phyloP scores from a whole-genome alignment of 75 land plant genomes.

The Sequoiadendron giganteum region DNA sequence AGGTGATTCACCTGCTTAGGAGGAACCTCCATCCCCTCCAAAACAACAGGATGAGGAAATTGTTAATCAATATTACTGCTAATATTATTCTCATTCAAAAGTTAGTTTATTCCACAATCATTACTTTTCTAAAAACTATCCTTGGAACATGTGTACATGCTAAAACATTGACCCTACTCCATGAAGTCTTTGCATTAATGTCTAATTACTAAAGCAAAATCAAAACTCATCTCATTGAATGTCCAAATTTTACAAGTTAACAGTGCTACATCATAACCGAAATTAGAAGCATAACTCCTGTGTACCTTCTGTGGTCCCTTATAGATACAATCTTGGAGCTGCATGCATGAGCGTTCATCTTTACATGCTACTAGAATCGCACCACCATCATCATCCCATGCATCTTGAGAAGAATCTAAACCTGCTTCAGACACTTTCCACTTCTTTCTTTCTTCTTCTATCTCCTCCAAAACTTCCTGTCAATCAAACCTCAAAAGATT shows the following conservation, averaged over 20 bases:
- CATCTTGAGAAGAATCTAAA: slow-evolving; percentile 21
- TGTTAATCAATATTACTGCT: not conserved
- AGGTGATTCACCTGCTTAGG: too few species aligned
- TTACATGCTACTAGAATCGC: slow-evolving; percentile 93
- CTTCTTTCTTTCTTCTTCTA: slow-evolving; percentile 70
- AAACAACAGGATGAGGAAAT: not conserved
- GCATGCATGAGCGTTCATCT: slow-evolving; percentile 94
- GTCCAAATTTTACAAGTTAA: not conserved
- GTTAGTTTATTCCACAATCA: not conserved
- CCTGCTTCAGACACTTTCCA: slow-evolving; percentile 18
- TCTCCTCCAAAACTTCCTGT: slow-evolving; percentile 94
- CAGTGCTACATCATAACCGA: not conserved
- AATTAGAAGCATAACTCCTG: not conserved
- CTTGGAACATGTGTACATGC: not conserved
- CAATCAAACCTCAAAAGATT: not conserved
- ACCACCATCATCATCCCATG: slow-evolving; percentile 33
- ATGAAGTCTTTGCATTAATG: not conserved
- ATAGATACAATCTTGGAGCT: slow-evolving; percentile 74
- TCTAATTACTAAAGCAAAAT: not conserved
- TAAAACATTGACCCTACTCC: not conserved
- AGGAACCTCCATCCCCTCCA: not conserved
- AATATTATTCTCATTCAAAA: not conserved
- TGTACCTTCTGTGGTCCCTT: slow-evolving; percentile 73
- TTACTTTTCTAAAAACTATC: not conserved
- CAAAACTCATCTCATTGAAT: not conserved